Evolutionary conservation across 2,329 filamentous ascomycete genomes (phyloP).

Genomic region (Penicillium sp.): DNA sequence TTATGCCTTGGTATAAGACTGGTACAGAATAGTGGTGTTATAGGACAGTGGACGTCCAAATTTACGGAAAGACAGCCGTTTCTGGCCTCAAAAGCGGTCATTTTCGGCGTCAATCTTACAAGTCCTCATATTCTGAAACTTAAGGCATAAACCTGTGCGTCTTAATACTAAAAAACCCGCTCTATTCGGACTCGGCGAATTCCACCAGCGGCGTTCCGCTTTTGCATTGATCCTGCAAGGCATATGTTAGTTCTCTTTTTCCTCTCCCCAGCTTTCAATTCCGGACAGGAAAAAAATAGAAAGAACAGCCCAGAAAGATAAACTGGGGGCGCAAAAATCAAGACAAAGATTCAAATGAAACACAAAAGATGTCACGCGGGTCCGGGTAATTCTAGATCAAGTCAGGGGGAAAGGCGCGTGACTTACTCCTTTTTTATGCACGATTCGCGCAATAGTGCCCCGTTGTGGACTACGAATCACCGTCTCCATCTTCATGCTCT

Average conservation of each 20-base stretch:
- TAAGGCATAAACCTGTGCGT: too few relatives aligned
- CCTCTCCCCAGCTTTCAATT: neutral
- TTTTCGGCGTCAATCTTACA: too few relatives aligned
- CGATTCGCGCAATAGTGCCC: slow-evolving; percentile 68
- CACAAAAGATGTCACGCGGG: slow-evolving; percentile 1
- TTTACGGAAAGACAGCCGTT: too few relatives aligned
- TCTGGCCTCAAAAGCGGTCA: too few relatives aligned
- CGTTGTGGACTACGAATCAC: slow-evolving; percentile 74
- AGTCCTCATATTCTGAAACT: too few relatives aligned
- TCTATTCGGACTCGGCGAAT: slow-evolving; percentile 52
- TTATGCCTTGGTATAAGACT: too few relatives aligned
- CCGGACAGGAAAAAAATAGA: too few relatives aligned
- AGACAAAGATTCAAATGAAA: neutral
- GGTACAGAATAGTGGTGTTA: too few relatives aligned
- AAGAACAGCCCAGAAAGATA: neutral
- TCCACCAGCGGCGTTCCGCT: slow-evolving; percentile 71
- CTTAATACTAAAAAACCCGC: neutral
- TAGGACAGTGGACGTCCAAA: too few relatives aligned
- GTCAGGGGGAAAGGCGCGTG: slow-evolving; percentile 10
- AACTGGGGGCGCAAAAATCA: neutral
- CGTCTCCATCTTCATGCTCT: slow-evolving; percentile 90
- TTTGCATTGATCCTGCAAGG: slow-evolving; percentile 68
- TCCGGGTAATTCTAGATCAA: slow-evolving; percentile 6
- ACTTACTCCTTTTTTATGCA: slow-evolving; percentile 71
- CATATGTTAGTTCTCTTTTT: slow-evolving; percentile 24